Evolutionary conservation across 345 rosid genomes (phyloP).

Genomic region (Sonneratia alba): DNA sequence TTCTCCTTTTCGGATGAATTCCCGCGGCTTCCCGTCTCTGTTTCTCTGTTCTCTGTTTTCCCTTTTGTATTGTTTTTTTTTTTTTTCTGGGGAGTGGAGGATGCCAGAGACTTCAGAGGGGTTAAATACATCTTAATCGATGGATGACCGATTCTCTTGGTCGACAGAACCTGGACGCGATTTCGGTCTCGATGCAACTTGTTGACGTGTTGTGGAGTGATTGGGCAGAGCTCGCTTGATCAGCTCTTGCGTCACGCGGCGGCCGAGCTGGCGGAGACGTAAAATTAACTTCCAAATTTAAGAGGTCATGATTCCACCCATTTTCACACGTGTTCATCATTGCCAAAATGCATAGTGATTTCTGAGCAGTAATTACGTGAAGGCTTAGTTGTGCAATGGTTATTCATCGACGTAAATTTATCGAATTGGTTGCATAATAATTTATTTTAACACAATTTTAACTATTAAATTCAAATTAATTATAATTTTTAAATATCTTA

Average conservation of each 20-base stretch:
- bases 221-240: slow-evolving; percentile 4
- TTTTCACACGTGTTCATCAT: no score
- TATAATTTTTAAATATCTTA: no score
- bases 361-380: no score
- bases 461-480: no score
- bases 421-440: no score
- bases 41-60: neutral
- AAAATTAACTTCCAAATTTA: neutral
- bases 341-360: no score
- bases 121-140: neutral
- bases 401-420: no score
- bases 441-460: no score
- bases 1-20: neutral
- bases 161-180: slow-evolving; percentile 16
- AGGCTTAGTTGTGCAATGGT: no score
- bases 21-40: neutral
- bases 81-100: neutral
- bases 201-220: slow-evolving; percentile 18
- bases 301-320: no score
- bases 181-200: neutral
- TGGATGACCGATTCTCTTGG: neutral
- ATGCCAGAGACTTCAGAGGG: neutral
- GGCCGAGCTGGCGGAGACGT: neutral
- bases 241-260: slow-evolving; percentile 41
- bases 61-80: neutral